Percentiles rank a stretch among this genome's conserved stretches.
These are phyloP conservation scores for Raphanus hybrid DNA, from an alignment of 441 rosid genomes.

Conservation along the genomic window DNA sequence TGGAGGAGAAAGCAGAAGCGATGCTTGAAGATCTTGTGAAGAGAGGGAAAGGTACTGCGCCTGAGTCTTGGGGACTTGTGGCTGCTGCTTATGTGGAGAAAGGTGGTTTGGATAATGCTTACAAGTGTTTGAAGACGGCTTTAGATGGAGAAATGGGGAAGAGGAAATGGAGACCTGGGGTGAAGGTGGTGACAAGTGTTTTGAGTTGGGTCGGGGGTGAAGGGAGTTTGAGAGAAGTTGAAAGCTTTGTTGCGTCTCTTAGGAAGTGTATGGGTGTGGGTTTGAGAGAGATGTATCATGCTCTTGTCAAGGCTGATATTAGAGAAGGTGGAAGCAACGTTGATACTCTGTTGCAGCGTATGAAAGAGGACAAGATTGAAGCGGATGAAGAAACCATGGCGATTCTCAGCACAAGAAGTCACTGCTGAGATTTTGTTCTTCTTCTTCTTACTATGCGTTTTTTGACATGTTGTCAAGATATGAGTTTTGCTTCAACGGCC, in stretches of 20 bases:
- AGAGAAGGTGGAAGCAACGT: conserved; percentile 55
- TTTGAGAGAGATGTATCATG: conserved; percentile 57
- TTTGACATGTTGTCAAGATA: neutral
- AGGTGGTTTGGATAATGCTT: conserved; percentile 54
- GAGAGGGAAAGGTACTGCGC: conserved; percentile 57
- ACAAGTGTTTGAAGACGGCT: conserved; percentile 57
- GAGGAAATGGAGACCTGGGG: conserved; percentile 67
- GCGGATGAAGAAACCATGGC: conserved; percentile 54
- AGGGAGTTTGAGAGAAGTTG: conserved; percentile 54
- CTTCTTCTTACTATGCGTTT: neutral
- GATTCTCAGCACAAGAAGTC: conserved; percentile 39
- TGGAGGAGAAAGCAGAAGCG: conserved; percentile 60
- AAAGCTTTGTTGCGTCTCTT: conserved; percentile 54
- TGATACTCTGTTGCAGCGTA: conserved; percentile 47
- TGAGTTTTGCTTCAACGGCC: neutral
- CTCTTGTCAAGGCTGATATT: conserved; percentile 55
- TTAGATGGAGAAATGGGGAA: conserved; percentile 41
- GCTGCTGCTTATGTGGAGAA: conserved; percentile 57
- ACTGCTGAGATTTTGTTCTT: neutral
- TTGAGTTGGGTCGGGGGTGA: conserved; percentile 66
- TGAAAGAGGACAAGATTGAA: conserved; percentile 57
- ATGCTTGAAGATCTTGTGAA: conserved; percentile 54
- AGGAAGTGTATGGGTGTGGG: conserved; percentile 43
- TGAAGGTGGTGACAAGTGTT: conserved; percentile 49
- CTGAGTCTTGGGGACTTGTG: conserved; percentile 65